Base-by-base conservation (phyloP, 371 early-diverging fungal genomes). In the Mortierella polycephala region DNA sequence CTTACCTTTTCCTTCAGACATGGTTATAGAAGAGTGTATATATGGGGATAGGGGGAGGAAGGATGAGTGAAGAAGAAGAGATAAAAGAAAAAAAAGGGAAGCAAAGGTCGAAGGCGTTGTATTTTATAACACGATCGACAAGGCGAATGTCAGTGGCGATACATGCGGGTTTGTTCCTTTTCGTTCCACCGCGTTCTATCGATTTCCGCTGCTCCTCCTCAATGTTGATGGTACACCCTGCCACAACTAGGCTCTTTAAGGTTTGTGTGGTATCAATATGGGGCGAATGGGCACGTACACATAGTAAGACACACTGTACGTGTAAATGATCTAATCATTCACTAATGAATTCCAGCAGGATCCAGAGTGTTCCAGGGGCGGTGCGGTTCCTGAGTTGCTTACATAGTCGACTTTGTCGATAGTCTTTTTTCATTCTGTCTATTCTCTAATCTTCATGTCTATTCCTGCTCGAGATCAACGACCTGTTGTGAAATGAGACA, bases 1-100 rank as follows among this genome's bases (percentile, higher is more conserved):
- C 71, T 69, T 75, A 75, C 76, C 76, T 75, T 75, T 75, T 75
- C 76, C 76, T 75, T 67, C 71, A 67, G 76, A 67, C 76, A 75
- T 75, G 71, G 66, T 30, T 30, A 30, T 30, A 30, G 4, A 30
- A 30, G 30, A 4, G 30, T 75, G 76, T 70, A 41, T 41, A 50
- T 61, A 53, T 40, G 59, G n/a, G 21, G 70, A 58, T 53, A 56
- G 44, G 58, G 54, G 66, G 39, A 51, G 53, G 55, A 64, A 64
- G 50, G n/a, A 46, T 40, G 65, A 37, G 53, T 47, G 52, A 58
- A 41, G 66, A 65, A 39, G 52, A 66, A 45, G 51, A 58, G 58
- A 60, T 58, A 54, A 65, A 64, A 60, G 64, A 52, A 74, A 67
- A 59, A 62, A 54, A 58, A 41, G 51, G n/a, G 44, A 64, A 21